These are phyloP conservation scores for Daldinia bambusicola DNA, from an alignment of 495 filamentous ascomycete species.

Conservation along the genomic window DNA sequence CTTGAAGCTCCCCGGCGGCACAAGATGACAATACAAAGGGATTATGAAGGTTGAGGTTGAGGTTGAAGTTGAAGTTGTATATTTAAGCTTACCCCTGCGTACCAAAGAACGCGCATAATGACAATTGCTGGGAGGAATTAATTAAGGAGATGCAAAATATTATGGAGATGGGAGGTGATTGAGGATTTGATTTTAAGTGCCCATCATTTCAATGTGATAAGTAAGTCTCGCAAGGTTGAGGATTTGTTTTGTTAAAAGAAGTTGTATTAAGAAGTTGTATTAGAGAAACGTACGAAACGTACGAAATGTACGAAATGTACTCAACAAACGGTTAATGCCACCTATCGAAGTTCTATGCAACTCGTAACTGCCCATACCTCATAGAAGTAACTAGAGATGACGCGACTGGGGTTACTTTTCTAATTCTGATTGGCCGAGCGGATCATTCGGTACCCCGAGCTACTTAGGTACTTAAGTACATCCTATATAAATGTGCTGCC, in stretches of 20 bases:
- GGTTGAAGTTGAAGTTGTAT: too few species aligned
- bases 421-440: conserved; percentile 31
- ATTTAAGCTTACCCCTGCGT: conserved; percentile 63
- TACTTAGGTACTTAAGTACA: background rate
- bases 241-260: conserved; percentile 7
- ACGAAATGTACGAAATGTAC: background rate
- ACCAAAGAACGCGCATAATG: conserved; percentile 66
- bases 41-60: background rate
- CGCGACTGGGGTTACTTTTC: conserved; percentile 34
- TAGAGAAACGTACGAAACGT: too few species aligned
- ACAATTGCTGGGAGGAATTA: conserved; percentile 24
- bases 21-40: conserved; percentile 6
- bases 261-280: too few species aligned
- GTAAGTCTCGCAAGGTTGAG: background rate
- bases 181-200: conserved; percentile 40
- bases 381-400: conserved; percentile 33
- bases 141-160: conserved; percentile 39
- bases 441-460: conserved; percentile 35
- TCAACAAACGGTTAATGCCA: conserved; percentile 34
- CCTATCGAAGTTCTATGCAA: conserved; percentile 37
- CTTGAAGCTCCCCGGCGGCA: conserved; percentile 6
- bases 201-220: conserved; percentile 39
- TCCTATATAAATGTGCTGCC: background rate
- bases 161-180: conserved; percentile 24
- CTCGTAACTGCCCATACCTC: conserved; percentile 10